A percentile compares a stretch with the other conserved stretches of the same genome.
phyloP scores from a whole-genome alignment of 1,139 yeast genomes.

The Arxiozyma slooffiae region DNA sequence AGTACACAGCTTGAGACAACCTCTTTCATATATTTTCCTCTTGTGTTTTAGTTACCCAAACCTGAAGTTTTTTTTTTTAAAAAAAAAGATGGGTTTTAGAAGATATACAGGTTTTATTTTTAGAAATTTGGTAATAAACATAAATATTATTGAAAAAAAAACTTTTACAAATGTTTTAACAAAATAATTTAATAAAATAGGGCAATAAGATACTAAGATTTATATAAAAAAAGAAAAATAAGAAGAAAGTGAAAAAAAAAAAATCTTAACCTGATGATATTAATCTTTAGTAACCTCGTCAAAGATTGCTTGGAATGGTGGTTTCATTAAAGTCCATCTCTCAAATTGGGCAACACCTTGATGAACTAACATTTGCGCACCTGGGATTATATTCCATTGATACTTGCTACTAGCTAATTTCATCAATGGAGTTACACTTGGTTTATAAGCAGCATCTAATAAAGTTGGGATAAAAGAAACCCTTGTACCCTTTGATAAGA shows the following conservation, averaged over 20 bases:
- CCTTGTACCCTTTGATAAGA: slow-evolving; percentile 34
- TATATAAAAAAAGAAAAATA: too few relatives aligned
- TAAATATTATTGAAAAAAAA: too few relatives aligned
- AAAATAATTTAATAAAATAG: too few relatives aligned
- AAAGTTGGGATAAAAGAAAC: slow-evolving; percentile 44
- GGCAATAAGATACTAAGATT: neutral
- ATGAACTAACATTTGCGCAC: slow-evolving; percentile 81
- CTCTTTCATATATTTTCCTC: too few relatives aligned
- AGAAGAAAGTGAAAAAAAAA: neutral
- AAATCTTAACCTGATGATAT: neutral
- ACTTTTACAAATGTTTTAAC: too few relatives aligned
- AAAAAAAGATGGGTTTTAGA: too few relatives aligned
- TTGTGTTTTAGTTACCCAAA: too few relatives aligned
- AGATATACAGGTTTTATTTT: too few relatives aligned
- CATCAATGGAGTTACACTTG: slow-evolving; percentile 78
- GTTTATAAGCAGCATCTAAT: slow-evolving; percentile 90
- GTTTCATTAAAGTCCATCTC: slow-evolving; percentile 61
- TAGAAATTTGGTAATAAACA: too few relatives aligned
- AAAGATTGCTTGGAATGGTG: slow-evolving; percentile 53
- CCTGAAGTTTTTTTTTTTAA: too few relatives aligned
- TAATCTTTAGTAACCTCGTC: slow-evolving; percentile 41
- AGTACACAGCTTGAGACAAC: too few relatives aligned
- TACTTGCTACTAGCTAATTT: slow-evolving; percentile 50
- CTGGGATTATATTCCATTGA: slow-evolving; percentile 71
- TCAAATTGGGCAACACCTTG: slow-evolving; percentile 86